Base-by-base conservation (phyloP, 2,329 filamentous ascomycete genomes). In the Aureobasidium vineae region DNA sequence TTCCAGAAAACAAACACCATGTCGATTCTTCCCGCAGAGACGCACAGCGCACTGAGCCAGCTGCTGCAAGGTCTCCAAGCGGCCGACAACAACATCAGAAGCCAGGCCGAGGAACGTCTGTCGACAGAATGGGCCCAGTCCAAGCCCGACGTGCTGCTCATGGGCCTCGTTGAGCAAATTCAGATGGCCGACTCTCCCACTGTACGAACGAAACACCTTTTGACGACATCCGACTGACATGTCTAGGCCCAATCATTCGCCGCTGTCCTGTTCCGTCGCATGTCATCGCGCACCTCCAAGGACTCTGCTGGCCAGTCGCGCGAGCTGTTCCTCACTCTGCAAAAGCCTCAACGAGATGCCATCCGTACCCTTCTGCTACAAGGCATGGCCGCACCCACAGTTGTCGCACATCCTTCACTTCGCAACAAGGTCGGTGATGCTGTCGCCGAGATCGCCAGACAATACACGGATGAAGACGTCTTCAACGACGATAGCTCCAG, bases 371-470 rank as follows among this genome's bases (percentile, higher is more conserved):
- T 94, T 78, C 82, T 98, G 67, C 84, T 98, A 49, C 86, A 93
- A 74, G 88, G 87, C 63, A 83, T 97, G 63, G 86, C 86, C 67
- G 83, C 82, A 69, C 95, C 98, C 80, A 81, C 85, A 26, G 86
- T 90, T 69, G 60, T 53, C 23, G 41, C 49, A 15, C 60, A 64
- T 8, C 85, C 88, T 69, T 82, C 86, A 45, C 90, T 97, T 54
- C 86, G 95, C 73, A 95, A 97, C 81, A 99, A 99, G 79, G 90
- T 98, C 75, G 95, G 93, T 72, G 95, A 99, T 79, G 92, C 94
- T n/a, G 90, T 98, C 69, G 95, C 95, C 28, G 95, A 99, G 79
- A 84, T 99, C 68, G 95, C 94, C 52, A 88, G 95, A 74, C 92
- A 99, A 80, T 97, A 97, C 79, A 90, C 91, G 52, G 95, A 98